Percentiles rank a stretch among this genome's conserved stretches.
Conservation (phyloP, 768 basidiomycete genomes). For the Pulveroboletus ravenelii region DNA sequence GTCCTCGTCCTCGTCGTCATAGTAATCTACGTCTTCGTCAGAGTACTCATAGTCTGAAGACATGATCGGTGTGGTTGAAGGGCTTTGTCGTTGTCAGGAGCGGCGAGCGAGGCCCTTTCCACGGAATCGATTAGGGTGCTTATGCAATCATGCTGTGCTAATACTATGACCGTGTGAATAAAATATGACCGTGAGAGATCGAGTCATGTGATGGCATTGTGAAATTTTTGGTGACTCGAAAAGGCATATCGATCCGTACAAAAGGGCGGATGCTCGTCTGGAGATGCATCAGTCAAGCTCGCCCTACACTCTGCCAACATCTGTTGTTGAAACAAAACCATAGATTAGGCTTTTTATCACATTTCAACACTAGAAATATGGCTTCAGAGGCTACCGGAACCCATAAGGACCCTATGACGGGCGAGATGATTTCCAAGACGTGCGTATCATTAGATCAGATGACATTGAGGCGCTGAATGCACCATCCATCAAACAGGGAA, state of each 20-base stretch:
- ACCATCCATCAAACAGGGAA: constrained; percentile 53
- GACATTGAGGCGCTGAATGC: constrained; percentile 18
- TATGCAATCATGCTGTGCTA: constrained; percentile 21
- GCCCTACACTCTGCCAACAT: constrained; percentile 8
- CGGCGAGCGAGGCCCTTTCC: constrained; percentile 16
- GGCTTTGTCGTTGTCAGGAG: constrained; percentile 13
- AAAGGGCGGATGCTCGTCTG: constrained; percentile 21
- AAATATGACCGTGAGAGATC: too few relatives aligned
- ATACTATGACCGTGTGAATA: constrained; percentile 13
- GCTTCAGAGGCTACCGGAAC: constrained; percentile 31
- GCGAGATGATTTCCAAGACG: constrained; percentile 97
- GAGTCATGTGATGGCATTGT: constrained; percentile 6
- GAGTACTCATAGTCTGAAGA: constrained; percentile 70
- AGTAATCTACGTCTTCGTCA: constrained; percentile 62
- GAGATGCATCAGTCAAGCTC: constrained; percentile 18
- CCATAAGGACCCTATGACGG: constrained; percentile 82
- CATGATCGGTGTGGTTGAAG: constrained; percentile 30
- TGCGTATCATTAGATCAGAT: constrained; percentile 37
- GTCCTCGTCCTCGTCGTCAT: constrained; percentile 69
- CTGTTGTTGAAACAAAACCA: neutral
- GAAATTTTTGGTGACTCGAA: constrained; percentile 22
- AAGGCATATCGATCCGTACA: constrained; percentile 20
- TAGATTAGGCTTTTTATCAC: constrained; percentile 8
- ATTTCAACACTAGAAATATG: constrained; percentile 28
- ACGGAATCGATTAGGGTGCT: constrained; percentile 29